phyloP scores from a whole-genome alignment of 2,329 filamentous ascomycete species.

The Huntiella abstrusa region DNA sequence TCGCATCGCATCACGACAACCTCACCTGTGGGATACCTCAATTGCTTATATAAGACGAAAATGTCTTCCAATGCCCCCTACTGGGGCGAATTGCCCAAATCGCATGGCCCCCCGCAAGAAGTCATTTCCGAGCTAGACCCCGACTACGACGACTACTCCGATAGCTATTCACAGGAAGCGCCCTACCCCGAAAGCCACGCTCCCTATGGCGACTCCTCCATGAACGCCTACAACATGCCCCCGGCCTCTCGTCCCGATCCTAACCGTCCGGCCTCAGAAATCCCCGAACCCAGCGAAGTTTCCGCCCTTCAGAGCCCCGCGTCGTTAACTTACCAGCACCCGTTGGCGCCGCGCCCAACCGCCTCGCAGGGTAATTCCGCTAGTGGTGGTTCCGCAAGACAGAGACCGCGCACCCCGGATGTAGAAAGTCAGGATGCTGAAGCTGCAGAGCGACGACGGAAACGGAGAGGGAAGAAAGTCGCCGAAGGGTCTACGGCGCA shows the following conservation, averaged over 20 bases:
- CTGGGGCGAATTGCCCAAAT: conserved; percentile 7
- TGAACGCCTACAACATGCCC: conserved; percentile 3
- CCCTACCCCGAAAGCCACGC: neutral
- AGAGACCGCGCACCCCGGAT: conserved; percentile 8
- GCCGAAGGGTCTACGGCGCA: conserved; percentile 4
- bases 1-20: too few species aligned
- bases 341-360: conserved; percentile 9
- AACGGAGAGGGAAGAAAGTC: conserved; percentile 9
- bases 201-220: neutral
- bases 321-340: conserved; percentile 10
- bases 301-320: conserved; percentile 8
- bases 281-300: conserved; percentile 3
- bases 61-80: conserved; percentile 9
- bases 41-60: too few species aligned
- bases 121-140: neutral
- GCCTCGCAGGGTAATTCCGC: conserved; percentile 2
- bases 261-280: neutral
- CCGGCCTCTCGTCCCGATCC: neutral
- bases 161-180: neutral
- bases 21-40: too few species aligned
- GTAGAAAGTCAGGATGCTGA: conserved; percentile 7
- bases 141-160: conserved; percentile 8
- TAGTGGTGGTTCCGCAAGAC: neutral
- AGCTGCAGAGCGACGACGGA: conserved; percentile 8
- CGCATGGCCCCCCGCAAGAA: neutral